Conservation (phyloP, 164 flowering plant genomes). For the Piper betle region DNA sequence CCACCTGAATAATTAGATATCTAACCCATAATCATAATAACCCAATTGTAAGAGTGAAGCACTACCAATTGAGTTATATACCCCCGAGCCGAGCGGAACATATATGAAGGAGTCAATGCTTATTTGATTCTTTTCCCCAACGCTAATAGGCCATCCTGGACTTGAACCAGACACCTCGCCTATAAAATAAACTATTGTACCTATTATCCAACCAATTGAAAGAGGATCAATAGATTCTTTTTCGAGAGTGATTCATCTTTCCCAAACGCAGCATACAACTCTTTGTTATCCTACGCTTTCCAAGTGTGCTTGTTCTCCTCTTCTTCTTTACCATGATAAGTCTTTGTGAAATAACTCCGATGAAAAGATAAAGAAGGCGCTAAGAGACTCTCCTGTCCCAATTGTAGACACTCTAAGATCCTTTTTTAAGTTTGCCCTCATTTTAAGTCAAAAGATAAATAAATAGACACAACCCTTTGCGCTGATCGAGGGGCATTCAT, state of each 20-base stretch:
- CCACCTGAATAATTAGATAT: neutral
- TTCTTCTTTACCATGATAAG: neutral
- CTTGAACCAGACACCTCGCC: too few species aligned
- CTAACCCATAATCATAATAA: too few species aligned
- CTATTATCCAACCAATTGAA: too few species aligned
- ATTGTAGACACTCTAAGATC: too few species aligned
- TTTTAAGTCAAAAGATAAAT: neutral
- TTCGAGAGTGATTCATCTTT: neutral
- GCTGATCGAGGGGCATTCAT: neutral
- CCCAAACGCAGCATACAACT: neutral
- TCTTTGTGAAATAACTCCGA: neutral
- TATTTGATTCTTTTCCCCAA: too few species aligned
- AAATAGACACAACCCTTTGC: constrained; percentile 1
- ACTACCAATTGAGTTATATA: too few species aligned
- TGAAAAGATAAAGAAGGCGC: neutral
- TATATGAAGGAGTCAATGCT: too few species aligned
- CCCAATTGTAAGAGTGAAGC: too few species aligned
- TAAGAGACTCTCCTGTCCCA: neutral
- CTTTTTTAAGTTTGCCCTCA: neutral
- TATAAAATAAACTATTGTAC: too few species aligned
- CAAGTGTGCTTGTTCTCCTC: neutral
- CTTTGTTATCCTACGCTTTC: neutral
- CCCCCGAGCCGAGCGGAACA: too few species aligned
- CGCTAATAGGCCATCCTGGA: too few species aligned
- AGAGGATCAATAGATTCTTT: too few species aligned